Percentiles rank a stretch among this genome's conserved stretches.
Evolutionary conservation across 164 flowering plant species (phyloP).

Genomic region (Echeveria elegans): DNA sequence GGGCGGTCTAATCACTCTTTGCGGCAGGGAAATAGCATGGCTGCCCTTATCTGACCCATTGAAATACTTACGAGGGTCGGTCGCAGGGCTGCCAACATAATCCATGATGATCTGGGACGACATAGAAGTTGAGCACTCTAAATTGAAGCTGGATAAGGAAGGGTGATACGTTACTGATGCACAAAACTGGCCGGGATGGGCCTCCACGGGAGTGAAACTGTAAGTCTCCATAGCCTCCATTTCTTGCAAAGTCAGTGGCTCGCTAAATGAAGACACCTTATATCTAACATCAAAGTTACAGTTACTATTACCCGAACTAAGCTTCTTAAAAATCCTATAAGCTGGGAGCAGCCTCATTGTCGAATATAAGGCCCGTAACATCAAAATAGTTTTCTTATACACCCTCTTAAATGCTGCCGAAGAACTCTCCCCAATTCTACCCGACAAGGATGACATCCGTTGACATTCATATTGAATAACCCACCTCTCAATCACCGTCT

Average conservation of each 20-base stretch:
- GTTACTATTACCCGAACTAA: conserved; percentile 36
- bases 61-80: conserved; percentile 66
- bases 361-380: conserved; percentile 61
- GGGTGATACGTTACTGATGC: conserved; percentile 59
- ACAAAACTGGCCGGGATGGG: conserved; percentile 56
- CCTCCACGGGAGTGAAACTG: conserved; percentile 65
- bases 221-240: conserved; percentile 49
- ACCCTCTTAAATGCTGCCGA: conserved; percentile 42
- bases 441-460: conserved; percentile 6
- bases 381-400: conserved; percentile 71
- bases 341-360: conserved; percentile 77
- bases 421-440: conserved; percentile 20
- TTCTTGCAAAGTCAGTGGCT: conserved; percentile 55
- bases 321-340: conserved; percentile 48
- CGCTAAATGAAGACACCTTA: conserved; percentile 69
- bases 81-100: conserved; percentile 86
- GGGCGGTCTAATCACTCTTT: conserved; percentile 33
- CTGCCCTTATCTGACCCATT: conserved; percentile 33
- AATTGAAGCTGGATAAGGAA: conserved; percentile 57
- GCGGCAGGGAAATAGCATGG: conserved; percentile 41
- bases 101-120: conserved; percentile 69
- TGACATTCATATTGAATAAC: conserved; percentile 59
- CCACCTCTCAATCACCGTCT: conserved; percentile 91
- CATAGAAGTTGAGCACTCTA: conserved; percentile 35
- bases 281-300: conserved; percentile 60